These are phyloP conservation scores for Aureobasidium subglaciale DNA, from an alignment of 2,329 filamentous ascomycete genomes.

Conservation along the genomic window DNA sequence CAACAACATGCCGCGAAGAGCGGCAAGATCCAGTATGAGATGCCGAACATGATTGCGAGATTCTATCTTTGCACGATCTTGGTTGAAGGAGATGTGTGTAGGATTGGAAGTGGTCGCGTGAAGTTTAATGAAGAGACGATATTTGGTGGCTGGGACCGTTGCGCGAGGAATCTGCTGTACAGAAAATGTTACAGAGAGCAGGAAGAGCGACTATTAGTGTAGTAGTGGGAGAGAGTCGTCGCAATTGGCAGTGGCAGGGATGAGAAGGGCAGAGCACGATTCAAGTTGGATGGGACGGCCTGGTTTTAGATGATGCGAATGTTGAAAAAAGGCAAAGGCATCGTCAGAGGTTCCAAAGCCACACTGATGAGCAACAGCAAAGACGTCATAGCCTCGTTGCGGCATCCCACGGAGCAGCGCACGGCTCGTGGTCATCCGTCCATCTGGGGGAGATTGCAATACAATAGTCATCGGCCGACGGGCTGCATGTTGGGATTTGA, in stretches of 20 bases:
- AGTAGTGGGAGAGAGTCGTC: not conserved
- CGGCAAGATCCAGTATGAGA: slow-evolving; percentile 57
- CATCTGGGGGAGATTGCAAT: slow-evolving; percentile 1
- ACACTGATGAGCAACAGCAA: not conserved
- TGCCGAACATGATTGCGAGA: slow-evolving; percentile 29
- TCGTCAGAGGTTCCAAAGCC: not conserved
- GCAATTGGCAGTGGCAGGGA: not conserved
- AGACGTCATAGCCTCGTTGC: not conserved
- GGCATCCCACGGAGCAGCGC: not conserved
- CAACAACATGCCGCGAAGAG: slow-evolving; percentile 58
- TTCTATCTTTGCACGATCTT: not conserved
- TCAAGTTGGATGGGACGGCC: not conserved
- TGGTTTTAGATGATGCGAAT: not conserved
- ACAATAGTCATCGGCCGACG: not conserved
- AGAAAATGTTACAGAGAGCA: not conserved
- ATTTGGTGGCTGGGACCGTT: slow-evolving; percentile 7
- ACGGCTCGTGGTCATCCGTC: not conserved
- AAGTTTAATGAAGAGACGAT: not conserved
- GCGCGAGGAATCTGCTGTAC: not conserved
- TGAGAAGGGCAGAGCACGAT: not conserved
- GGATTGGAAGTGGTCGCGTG: not conserved
- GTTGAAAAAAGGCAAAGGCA: slow-evolving; percentile 4
- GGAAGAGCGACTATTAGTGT: not conserved
- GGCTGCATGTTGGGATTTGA: not conserved
- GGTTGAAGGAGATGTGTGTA: not conserved